These are phyloP conservation scores for Rhexocercosporidium sp. DNA, from an alignment of 2,329 filamentous ascomycete species.

Conservation along the genomic window DNA sequence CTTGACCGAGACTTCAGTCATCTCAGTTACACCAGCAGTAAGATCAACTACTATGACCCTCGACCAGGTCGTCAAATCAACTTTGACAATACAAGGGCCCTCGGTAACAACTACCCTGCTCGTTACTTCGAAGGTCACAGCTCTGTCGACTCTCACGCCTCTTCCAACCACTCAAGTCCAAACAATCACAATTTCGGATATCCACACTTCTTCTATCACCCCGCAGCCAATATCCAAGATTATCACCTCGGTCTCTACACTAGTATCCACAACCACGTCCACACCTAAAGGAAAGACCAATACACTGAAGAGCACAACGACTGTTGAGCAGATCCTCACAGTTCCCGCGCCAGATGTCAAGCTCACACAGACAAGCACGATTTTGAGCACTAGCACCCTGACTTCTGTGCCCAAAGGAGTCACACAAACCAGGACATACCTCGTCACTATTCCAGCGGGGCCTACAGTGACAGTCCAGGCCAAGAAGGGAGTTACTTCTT, in stretches of 20 bases:
- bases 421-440: constrained; percentile 1
- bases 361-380: constrained; percentile 1
- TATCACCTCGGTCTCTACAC: constrained; percentile 5
- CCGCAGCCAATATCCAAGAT: constrained; percentile 14
- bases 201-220: constrained; percentile 12
- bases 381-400: background rate
- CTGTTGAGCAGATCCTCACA: background rate
- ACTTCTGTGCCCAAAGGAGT: background rate
- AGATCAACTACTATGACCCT: constrained; percentile 32
- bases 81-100: constrained; percentile 30
- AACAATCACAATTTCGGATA: constrained; percentile 9
- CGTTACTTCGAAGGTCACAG: constrained; percentile 30
- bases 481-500: constrained; percentile 9
- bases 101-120: constrained; percentile 33
- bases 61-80: constrained; percentile 29
- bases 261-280: constrained; percentile 5
- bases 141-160: constrained; percentile 21
- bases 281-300: constrained; percentile 13
- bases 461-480: constrained; percentile 7
- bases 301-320: background rate
- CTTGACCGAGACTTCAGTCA: constrained; percentile 26
- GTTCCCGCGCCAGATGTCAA: constrained; percentile 2
- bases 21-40: constrained; percentile 14
- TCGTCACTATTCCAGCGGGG: constrained; percentile 1
- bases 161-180: constrained; percentile 7